A percentile compares a stretch with the other conserved stretches of the same genome.
These are phyloP conservation scores for Aegilops sharonensis DNA, from an alignment of 176 grass and related monocot genomes.

Conservation along the genomic window DNA sequence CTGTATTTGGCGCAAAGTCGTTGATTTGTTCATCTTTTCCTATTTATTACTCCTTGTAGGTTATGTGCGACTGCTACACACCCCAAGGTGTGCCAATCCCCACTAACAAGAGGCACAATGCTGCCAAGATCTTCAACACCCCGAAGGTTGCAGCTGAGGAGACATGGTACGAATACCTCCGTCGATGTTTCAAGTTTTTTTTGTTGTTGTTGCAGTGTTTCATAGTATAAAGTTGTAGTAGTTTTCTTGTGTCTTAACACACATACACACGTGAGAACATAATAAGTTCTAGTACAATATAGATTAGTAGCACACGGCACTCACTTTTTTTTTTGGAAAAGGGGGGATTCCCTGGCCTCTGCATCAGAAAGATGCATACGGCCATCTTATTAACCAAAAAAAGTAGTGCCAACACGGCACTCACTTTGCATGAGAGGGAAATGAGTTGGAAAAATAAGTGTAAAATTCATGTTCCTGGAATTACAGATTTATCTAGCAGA, in stretches of 20 bases:
- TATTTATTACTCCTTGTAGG: slow-evolving; percentile 38
- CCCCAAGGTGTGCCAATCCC: slow-evolving; percentile 78
- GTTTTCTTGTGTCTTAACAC: not conserved
- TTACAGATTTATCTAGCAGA: not conserved
- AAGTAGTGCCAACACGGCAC: too few relatives aligned
- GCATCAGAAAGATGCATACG: too few relatives aligned
- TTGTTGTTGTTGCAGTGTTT: not conserved
- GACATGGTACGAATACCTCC: slow-evolving; percentile 54
- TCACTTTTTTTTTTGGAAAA: too few relatives aligned
- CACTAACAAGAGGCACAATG: slow-evolving; percentile 83
- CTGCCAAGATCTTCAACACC: slow-evolving; percentile 79
- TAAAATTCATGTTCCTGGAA: not conserved
- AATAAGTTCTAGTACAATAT: not conserved
- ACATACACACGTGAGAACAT: not conserved
- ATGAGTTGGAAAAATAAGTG: not conserved
- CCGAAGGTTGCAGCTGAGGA: slow-evolving; percentile 63
- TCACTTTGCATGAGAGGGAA: not conserved
- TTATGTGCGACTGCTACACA: slow-evolving; percentile 97
- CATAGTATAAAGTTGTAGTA: not conserved
- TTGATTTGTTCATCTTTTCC: not conserved
- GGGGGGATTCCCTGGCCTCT: too few relatives aligned
- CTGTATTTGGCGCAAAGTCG: not conserved
- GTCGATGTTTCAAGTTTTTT: not conserved
- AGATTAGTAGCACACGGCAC: too few relatives aligned
- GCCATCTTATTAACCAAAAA: too few relatives aligned